Conservation (phyloP, 2,329 filamentous ascomycete species). For the Mollisia scopiformis region DNA sequence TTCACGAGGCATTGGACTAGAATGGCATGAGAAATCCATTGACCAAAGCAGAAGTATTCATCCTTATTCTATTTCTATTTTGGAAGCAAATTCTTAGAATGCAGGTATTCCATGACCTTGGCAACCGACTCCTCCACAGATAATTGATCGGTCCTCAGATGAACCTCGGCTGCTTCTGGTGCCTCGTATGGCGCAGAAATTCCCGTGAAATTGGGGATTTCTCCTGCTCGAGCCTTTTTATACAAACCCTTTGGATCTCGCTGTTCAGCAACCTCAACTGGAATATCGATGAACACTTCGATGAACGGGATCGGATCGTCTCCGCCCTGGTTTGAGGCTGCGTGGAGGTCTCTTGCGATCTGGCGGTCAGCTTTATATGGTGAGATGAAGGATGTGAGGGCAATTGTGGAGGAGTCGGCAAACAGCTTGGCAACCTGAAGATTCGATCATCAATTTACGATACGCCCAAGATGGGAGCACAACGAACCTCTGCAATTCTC, state of each 20-base stretch:
- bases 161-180: constrained; percentile 82
- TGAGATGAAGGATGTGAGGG: constrained; percentile 95
- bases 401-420: constrained; percentile 84
- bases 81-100: constrained; percentile 65
- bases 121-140: constrained; percentile 87
- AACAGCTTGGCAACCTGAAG: constrained; percentile 87
- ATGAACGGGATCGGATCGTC: constrained; percentile 80
- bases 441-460: neutral
- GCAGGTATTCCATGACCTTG: constrained; percentile 80
- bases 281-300: constrained; percentile 92
- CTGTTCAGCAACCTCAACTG: constrained; percentile 89
- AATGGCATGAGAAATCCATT: constrained; percentile 1
- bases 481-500: constrained; percentile 77
- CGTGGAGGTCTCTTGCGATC: constrained; percentile 80
- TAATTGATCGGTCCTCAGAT: constrained; percentile 79
- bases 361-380: constrained; percentile 88
- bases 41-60: neutral
- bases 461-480: neutral
- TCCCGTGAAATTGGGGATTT: constrained; percentile 97
- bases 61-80: constrained; percentile 20
- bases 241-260: constrained; percentile 97
- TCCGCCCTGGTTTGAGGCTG: constrained; percentile 53
- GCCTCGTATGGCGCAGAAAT: constrained; percentile 95
- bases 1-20: constrained; percentile 10
- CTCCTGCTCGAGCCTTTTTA: constrained; percentile 91